Evolutionary conservation across 306 rosid genomes (phyloP), one percentile per base, ranked within the genome.

Genomic region (Cucurbita ficifolia): DNA sequence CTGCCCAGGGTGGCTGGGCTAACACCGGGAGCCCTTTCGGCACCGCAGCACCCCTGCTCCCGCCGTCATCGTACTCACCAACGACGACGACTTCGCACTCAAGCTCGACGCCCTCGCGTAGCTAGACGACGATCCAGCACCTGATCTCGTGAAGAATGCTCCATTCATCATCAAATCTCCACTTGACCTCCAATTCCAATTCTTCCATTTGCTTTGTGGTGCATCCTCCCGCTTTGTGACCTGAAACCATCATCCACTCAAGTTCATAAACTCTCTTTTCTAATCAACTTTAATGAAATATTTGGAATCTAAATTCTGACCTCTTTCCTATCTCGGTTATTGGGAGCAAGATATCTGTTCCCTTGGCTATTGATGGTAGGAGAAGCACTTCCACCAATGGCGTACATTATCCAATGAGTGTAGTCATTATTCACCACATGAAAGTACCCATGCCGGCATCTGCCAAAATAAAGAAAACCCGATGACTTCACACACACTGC

Each of bases 381-480:
- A 57, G 81, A 35, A 43, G 96, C 94, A 87, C 97, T 90, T 4
- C 98, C 98, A 0, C 98, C 98, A 76, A 94, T 86, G 8, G 98
- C 97, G 70, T 94, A 94, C 96, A 85, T 94, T 73, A 18, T 14
- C 98, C 98, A 94, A 40, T 89, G 96, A 1, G 92, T 86, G 16
- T 94, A 94, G 78, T 94, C 99, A 79, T 90, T 94, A 81, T 94
- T 94, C 80, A 91, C 99, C 82, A 94, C 99, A 83, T 94, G 99
- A 48, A 94, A 94, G 43, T 94, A 90, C 52, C 99, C 99, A 77
- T 82, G 90, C 60, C 99, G 83, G 49, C 99, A 94, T 78, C 99
- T 91, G 33, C 33, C 33, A 29, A 29, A 29, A 29, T 29, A 29
- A 29, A 3, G 33, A 29, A 29, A 29, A 29, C 33, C 33, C 33